Base-by-base conservation (phyloP, 768 basidiomycete genomes). In the Mycena rebaudengoi region DNA sequence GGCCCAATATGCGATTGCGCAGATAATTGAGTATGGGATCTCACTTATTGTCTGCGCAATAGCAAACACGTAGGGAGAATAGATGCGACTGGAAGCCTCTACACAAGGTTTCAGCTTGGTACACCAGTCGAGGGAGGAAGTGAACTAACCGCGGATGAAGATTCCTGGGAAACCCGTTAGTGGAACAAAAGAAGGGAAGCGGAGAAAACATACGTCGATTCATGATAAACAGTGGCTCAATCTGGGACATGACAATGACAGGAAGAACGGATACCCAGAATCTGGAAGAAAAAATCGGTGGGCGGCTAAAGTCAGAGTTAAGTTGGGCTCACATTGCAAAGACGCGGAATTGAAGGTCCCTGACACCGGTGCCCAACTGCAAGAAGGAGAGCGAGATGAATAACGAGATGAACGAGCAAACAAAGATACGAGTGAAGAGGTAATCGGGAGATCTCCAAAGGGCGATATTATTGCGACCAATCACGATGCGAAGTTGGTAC, bases 381-480 rank as follows among this genome's bases (percentile, higher is more conserved):
- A 97, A 78, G 85, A 94, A 94, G 5, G 91, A 91, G 32, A 96
- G 78, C 28, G 91, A 91, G 62, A 94, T 82, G 73, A 87, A 87
- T 13, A 92, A 77, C 14, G 91, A 87, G 59, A 91, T 85, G 73
- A 88, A 88, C 4, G 84, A 81, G 66, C 91, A 90, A 16, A 91
- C 86, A 74, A 94, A 94, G 25, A 95, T 78, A 20, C 95, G 87
- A 52, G 88, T 93, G 80, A 90, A 95, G 50, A 93, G 87, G 73
- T 96, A 96, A 66, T 94, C 88, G 4, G 94, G 91, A 10, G 89
- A 91, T 56, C 95, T 83, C 91, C 92, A 96, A 13, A 95, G 79
- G 2, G 92, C 88, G 7, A 80, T 69, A 69, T 88, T 88, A 71
- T 92, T 91, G 40, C 94, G 83, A 21, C 79, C 67, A 18, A 88